phyloP scores from a whole-genome alignment of 2,329 filamentous ascomycete genomes.

The Beauveria varroae region DNA sequence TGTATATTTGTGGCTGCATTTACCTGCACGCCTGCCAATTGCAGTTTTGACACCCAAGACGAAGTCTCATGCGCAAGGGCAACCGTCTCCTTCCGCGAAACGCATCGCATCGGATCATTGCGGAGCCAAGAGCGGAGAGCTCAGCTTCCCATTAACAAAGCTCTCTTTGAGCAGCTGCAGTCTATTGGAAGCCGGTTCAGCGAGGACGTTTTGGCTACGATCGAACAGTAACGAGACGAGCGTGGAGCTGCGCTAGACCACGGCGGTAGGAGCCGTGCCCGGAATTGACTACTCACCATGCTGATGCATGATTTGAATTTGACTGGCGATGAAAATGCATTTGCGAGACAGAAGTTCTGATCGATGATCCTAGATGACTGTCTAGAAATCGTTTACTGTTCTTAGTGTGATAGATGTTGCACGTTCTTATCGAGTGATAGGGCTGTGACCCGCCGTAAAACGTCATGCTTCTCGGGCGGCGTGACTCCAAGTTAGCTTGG shows the following conservation, averaged over 20 bases:
- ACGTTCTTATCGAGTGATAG: neutral
- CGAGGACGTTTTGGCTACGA: neutral
- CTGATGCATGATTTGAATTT: too few relatives aligned
- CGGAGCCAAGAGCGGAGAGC: neutral
- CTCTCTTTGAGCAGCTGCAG: neutral
- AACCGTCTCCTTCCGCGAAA: too few relatives aligned
- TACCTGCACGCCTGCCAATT: too few relatives aligned
- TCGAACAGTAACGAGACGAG: neutral
- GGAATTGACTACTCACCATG: too few relatives aligned
- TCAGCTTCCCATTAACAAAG: neutral
- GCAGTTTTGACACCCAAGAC: neutral
- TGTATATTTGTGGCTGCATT: too few relatives aligned
- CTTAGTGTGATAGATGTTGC: neutral
- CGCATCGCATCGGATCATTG: neutral
- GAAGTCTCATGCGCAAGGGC: too few relatives aligned
- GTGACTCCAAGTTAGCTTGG: conserved; percentile 2
- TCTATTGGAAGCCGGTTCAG: neutral
- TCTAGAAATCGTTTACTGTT: too few relatives aligned
- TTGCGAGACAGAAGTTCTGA: too few relatives aligned
- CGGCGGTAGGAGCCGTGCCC: too few relatives aligned
- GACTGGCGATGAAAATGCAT: too few relatives aligned
- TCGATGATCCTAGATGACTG: too few relatives aligned
- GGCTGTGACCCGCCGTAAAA: conserved; percentile 6
- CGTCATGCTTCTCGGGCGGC: conserved; percentile 4
- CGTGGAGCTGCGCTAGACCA: neutral